Evolutionary conservation across 306 rosid genomes (phyloP).

Genomic region (Rosa persica): DNA sequence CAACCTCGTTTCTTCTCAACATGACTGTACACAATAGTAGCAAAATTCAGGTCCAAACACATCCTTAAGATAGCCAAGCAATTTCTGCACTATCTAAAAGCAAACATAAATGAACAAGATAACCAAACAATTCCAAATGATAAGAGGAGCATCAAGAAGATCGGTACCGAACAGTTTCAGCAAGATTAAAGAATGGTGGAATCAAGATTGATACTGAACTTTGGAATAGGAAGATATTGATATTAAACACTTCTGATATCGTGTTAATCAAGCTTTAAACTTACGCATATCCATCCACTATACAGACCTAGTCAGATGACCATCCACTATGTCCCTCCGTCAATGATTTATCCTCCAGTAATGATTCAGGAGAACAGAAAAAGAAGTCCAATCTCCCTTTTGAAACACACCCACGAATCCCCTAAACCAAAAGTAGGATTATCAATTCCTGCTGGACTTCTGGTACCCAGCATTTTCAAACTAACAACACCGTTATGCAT

Average conservation of each 20-base stretch:
- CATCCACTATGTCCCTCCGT: conserved; percentile 14
- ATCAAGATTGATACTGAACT: neutral
- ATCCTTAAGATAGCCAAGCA: neutral
- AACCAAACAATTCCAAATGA: neutral
- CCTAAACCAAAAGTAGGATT: conserved; percentile 35
- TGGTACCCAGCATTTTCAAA: conserved; percentile 40
- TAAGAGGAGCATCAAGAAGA: neutral
- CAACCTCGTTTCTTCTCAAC: too few species aligned
- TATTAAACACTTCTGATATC: neutral
- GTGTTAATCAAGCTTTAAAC: conserved; percentile 12
- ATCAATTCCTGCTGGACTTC: conserved; percentile 40
- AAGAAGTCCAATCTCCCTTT: conserved; percentile 31
- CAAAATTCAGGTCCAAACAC: too few species aligned
- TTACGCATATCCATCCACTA: neutral
- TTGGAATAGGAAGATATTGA: neutral
- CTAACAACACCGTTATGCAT: conserved; percentile 35
- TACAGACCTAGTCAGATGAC: neutral
- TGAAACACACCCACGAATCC: conserved; percentile 23
- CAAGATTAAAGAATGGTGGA: neutral
- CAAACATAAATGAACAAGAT: neutral
- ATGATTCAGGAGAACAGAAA: conserved; percentile 39
- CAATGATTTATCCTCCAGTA: conserved; percentile 43
- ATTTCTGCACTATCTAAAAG: neutral
- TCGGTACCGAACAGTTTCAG: neutral
- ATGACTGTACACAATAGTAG: too few species aligned